Evolutionary conservation across 257 asterid species (phyloP).

Genomic region (Solanum paucissectum): DNA sequence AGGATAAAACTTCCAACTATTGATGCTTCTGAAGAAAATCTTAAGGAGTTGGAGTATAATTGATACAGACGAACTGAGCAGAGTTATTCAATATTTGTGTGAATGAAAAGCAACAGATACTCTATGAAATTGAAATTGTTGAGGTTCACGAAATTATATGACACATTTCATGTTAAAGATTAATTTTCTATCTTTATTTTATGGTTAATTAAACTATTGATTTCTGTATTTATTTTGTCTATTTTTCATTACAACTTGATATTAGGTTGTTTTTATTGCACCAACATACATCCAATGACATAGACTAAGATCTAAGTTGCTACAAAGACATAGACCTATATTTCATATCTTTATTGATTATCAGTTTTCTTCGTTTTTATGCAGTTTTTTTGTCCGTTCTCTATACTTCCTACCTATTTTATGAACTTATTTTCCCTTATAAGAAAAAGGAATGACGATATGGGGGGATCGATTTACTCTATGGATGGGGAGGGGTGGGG

Average conservation of each 20-base stretch:
- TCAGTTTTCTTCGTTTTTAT: too few relatives aligned
- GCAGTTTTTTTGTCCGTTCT: too few relatives aligned
- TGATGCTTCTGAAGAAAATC: constrained; percentile 44
- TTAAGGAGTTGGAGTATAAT: constrained; percentile 20
- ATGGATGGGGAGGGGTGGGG: too few relatives aligned
- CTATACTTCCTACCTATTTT: too few relatives aligned
- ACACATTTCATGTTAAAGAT: neutral
- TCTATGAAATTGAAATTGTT: neutral
- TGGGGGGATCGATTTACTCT: too few relatives aligned
- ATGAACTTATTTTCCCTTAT: too few relatives aligned
- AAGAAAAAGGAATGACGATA: too few relatives aligned
- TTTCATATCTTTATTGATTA: too few relatives aligned
- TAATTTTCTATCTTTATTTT: neutral
- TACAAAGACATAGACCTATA: neutral
- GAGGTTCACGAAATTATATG: neutral
- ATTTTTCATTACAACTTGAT: neutral
- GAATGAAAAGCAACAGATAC: neutral
- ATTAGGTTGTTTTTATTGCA: neutral
- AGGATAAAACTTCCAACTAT: constrained; percentile 54
- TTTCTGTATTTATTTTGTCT: too few relatives aligned
- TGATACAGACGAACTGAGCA: neutral
- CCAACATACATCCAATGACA: too few relatives aligned
- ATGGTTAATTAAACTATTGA: too few relatives aligned
- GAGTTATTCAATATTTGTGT: neutral
- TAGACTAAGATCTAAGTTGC: neutral